These are phyloP conservation scores for Trypanosoma melophagium DNA, from an alignment of 208 protist genomes.

Conservation along the genomic window DNA sequence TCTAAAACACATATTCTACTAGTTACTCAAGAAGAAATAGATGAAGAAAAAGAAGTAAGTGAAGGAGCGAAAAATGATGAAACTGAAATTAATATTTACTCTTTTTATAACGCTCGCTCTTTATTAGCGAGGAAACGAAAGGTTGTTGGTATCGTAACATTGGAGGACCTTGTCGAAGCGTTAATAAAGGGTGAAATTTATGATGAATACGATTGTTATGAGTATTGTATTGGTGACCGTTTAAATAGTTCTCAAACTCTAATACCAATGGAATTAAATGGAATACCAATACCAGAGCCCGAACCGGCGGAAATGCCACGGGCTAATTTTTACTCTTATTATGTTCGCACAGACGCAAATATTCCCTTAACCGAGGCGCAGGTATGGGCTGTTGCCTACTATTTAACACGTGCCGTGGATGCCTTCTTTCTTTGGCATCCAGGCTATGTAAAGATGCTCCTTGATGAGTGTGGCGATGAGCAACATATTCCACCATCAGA, in stretches of 20 bases:
- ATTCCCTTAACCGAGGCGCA: conserved; percentile 70
- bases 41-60: conserved; percentile 1
- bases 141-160: conserved; percentile 78
- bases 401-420: conserved; percentile 59
- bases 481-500: conserved; percentile 46
- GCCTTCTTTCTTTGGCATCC: conserved; percentile 70
- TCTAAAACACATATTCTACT: conserved; percentile 85
- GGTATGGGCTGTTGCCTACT: conserved; percentile 87
- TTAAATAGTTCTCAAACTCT: not conserved
- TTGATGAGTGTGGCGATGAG: conserved; percentile 71
- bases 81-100: not conserved
- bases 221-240: not conserved
- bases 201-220: conserved; percentile 89
- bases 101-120: not conserved
- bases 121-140: not conserved
- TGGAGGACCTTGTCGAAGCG: conserved; percentile 89
- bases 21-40: conserved; percentile 53
- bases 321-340: conserved; percentile 91
- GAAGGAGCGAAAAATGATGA: conserved; percentile 3
- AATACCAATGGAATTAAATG: conserved; percentile 10
- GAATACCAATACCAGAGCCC: conserved; percentile 18
- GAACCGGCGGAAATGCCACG: conserved; percentile 64
- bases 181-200: conserved; percentile 86
- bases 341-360: conserved; percentile 50
- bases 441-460: conserved; percentile 76